Conservation (phyloP, 305 asterid species). For the Rubia tinctorum region DNA sequence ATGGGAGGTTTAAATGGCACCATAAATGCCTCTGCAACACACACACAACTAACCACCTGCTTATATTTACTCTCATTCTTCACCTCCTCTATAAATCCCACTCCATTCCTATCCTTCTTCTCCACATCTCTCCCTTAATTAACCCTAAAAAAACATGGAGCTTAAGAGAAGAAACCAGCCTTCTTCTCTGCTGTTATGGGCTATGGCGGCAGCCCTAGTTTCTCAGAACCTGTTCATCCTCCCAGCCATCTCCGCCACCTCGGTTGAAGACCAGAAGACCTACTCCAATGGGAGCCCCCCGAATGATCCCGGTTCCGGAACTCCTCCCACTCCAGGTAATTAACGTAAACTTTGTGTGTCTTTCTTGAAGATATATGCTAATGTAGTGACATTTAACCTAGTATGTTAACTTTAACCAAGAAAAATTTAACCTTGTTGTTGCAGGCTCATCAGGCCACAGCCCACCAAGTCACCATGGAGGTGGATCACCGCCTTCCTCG, state of each 20-base stretch:
- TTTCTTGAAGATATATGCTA: no score
- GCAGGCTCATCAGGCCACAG: slow-evolving; percentile 17
- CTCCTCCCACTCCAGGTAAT: slow-evolving; percentile 36
- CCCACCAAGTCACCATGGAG: slow-evolving; percentile 42
- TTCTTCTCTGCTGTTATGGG: slow-evolving; percentile 40
- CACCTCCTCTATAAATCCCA: slow-evolving; percentile 42
- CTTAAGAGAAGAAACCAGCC: slow-evolving; percentile 33
- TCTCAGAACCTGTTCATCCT: slow-evolving; percentile 43
- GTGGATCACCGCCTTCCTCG: slow-evolving; percentile 20
- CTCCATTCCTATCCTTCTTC: slow-evolving; percentile 13
- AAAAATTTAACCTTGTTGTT: background rate
- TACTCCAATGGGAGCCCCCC: slow-evolving; percentile 41
- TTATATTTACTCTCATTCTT: slow-evolving; percentile 43
- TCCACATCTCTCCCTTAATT: slow-evolving; percentile 3
- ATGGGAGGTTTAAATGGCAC: slow-evolving; percentile 45
- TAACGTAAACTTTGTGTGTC: no score
- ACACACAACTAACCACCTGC: slow-evolving; percentile 75
- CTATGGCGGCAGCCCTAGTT: slow-evolving; percentile 45
- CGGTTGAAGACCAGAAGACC: slow-evolving; percentile 59
- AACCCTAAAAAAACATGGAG: slow-evolving; percentile 28
- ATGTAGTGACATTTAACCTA: no score
- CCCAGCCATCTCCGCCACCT: slow-evolving; percentile 35
- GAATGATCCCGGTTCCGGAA: slow-evolving; percentile 35
- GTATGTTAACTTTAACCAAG: no score
- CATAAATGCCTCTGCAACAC: slow-evolving; percentile 56